A percentile compares a stretch with the other conserved stretches of the same genome.
Conservation (phyloP, 768 basidiomycete genomes). For the Suillus luteus region DNA sequence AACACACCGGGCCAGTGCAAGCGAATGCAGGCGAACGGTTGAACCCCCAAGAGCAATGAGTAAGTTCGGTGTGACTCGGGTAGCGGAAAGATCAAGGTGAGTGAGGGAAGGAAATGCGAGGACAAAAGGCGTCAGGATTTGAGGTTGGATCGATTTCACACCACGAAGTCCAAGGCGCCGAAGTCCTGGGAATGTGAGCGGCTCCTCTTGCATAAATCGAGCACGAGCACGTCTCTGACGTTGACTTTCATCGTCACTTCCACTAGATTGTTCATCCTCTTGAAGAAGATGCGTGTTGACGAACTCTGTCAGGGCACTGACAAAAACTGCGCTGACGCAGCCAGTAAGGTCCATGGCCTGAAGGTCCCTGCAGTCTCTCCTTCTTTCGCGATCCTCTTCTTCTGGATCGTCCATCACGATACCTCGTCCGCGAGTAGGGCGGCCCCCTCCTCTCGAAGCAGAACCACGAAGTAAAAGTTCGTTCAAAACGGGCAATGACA, state of each 20-base stretch:
- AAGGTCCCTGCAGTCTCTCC: conserved; percentile 72
- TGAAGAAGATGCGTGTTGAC: conserved; percentile 63
- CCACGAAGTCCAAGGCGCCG: conserved; percentile 81
- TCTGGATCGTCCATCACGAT: conserved; percentile 56
- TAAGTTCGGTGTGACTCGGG: conserved; percentile 77
- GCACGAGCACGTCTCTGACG: conserved; percentile 37
- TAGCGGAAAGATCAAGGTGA: conserved; percentile 89
- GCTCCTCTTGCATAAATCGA: conserved; percentile 44
- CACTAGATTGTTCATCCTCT: conserved; percentile 43
- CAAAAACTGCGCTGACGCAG: conserved; percentile 90
- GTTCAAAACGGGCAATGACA: conserved; percentile 81
- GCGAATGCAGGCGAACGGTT: conserved; percentile 69
- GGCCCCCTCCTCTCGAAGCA: conserved; percentile 67
- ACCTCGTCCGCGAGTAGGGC: conserved; percentile 66
- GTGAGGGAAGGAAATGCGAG: conserved; percentile 84
- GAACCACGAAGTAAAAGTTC: conserved; percentile 89
- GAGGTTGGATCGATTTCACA: conserved; percentile 73
- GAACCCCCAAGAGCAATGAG: conserved; percentile 67
- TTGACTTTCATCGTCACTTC: conserved; percentile 42
- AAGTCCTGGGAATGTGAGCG: conserved; percentile 66
- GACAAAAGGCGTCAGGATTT: conserved; percentile 71
- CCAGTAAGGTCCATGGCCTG: conserved; percentile 94
- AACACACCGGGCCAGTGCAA: conserved; percentile 85
- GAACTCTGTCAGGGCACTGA: conserved; percentile 82
- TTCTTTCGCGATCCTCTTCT: conserved; percentile 75